Conservation (phyloP, 805 yeast species). For the Myxozyma melibiosi region DNA sequence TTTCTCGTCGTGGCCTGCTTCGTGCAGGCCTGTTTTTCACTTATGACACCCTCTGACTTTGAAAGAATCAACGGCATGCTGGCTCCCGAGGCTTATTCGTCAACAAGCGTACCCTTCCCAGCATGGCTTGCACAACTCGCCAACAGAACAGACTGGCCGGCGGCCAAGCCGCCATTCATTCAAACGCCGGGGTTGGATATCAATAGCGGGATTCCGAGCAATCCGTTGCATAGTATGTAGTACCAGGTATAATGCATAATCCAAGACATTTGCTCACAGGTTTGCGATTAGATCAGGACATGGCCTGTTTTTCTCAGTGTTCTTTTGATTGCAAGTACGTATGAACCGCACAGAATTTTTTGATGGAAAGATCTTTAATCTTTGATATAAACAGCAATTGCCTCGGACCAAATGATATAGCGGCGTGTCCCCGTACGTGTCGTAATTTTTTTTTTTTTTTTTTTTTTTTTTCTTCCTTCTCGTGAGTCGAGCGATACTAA, state of each 20-base stretch:
- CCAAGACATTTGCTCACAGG: no score
- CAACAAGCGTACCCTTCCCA: constrained; percentile 4
- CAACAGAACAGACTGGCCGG: constrained; percentile 10
- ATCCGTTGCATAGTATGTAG: constrained; percentile 14
- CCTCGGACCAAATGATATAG: constrained; percentile 9
- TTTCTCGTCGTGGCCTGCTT: not conserved
- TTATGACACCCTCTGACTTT: not conserved
- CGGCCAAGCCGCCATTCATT: constrained; percentile 11
- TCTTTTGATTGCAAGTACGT: constrained; percentile 16
- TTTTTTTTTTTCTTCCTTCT: no score
- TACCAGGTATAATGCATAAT: no score
- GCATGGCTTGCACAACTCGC: constrained; percentile 9
- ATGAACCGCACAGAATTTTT: not conserved
- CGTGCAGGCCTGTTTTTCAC: not conserved
- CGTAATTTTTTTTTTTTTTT: not conserved
- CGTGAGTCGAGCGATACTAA: not conserved
- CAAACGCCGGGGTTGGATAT: not conserved
- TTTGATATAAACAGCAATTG: not conserved
- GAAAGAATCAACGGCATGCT: not conserved
- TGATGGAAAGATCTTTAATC: not conserved
- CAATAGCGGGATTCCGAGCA: constrained; percentile 2
- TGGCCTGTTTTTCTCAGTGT: constrained; percentile 7
- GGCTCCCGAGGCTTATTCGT: not conserved
- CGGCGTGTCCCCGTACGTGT: constrained; percentile 1
- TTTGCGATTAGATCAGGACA: constrained; percentile 11